Conservation (phyloP, 768 basidiomycete species). For the Russula sp. region DNA sequence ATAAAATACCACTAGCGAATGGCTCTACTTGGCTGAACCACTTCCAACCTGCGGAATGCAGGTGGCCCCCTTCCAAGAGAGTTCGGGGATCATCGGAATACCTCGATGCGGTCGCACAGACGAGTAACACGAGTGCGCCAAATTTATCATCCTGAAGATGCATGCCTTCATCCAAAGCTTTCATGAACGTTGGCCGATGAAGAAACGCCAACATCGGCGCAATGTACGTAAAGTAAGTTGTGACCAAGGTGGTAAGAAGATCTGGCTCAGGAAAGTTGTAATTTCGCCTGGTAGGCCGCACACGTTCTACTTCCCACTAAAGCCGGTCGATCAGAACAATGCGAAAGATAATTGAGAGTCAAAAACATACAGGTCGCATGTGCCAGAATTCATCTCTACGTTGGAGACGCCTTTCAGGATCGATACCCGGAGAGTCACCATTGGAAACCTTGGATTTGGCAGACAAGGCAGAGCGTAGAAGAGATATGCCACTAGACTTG, state of each 20-base stretch:
- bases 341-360: background rate
- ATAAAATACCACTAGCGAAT: conserved; percentile 53
- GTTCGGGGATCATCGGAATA: conserved; percentile 25
- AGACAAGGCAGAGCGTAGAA: conserved; percentile 20
- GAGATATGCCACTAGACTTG: conserved; percentile 26
- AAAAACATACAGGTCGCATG: conserved; percentile 19
- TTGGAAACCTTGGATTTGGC: conserved; percentile 16
- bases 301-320: conserved; percentile 28
- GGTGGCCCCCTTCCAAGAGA: conserved; percentile 16
- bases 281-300: background rate
- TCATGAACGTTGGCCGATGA: conserved; percentile 28
- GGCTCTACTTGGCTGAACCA: conserved; percentile 59
- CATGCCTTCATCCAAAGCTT: conserved; percentile 12
- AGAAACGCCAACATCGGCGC: conserved; percentile 24
- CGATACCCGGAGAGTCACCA: background rate
- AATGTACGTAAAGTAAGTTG: conserved; percentile 20
- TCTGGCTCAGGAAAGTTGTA: conserved; percentile 28
- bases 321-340: background rate
- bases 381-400: conserved; percentile 26
- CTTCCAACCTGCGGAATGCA: conserved; percentile 45
- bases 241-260: conserved; percentile 22
- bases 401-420: background rate
- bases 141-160: conserved; percentile 24
- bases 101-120: conserved; percentile 26
- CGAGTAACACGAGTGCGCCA: conserved; percentile 24